Conservation (phyloP, 1,284 basidiomycete genomes). For the Microstroma glucosiphilum region DNA sequence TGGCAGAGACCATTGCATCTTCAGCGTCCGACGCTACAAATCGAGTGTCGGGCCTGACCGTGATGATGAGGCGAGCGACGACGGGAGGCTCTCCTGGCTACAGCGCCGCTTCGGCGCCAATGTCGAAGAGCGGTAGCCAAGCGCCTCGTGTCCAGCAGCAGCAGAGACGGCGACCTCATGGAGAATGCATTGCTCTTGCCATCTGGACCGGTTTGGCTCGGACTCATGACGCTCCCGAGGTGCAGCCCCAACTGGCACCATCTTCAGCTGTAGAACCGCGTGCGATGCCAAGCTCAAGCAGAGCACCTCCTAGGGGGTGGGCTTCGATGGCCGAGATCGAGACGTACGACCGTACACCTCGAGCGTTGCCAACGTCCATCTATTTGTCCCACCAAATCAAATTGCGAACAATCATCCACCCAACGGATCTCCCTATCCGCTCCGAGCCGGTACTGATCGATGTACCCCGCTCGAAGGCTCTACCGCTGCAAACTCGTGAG, state of each 20-base stretch:
- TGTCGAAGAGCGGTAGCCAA: not conserved
- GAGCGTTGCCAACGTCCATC: not conserved
- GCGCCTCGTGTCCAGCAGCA: not conserved
- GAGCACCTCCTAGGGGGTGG: not conserved
- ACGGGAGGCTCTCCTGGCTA: not conserved
- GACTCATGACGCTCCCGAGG: not conserved
- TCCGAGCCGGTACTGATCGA: conserved; percentile 4
- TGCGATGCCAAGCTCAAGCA: not conserved
- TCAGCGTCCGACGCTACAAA: not conserved
- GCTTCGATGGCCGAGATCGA: conserved; percentile 1
- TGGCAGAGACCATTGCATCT: not conserved
- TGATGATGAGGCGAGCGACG: conserved; percentile 1
- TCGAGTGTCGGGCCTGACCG: not conserved
- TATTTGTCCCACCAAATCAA: not conserved
- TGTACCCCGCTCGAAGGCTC: not conserved
- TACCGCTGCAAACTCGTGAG: not conserved
- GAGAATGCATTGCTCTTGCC: not conserved
- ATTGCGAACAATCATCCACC: not conserved
- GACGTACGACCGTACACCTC: not conserved
- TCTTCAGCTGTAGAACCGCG: not conserved
- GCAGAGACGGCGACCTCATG: not conserved
- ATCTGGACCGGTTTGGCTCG: conserved; percentile 3
- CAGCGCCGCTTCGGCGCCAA: not conserved
- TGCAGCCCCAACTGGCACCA: not conserved
- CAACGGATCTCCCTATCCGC: not conserved